Percentiles rank a stretch among this genome's conserved stretches.
Evolutionary conservation across 139 green algal genomes (phyloP).

Genomic region (Asterochloris sp.): DNA sequence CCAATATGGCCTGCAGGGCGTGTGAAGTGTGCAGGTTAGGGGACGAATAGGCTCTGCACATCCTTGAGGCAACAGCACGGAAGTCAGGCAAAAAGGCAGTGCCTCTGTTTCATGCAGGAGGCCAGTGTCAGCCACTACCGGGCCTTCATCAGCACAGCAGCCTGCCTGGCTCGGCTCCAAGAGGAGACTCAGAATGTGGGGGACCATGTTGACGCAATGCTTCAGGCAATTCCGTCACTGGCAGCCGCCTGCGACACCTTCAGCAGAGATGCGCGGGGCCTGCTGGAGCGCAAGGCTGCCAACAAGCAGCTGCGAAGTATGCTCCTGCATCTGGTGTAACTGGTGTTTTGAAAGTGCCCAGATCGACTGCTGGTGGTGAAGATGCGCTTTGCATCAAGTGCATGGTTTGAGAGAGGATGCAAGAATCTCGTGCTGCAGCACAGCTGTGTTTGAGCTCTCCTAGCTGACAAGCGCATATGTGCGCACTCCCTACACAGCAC

Average conservation of each 20-base stretch:
- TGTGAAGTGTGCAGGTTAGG: too few species aligned
- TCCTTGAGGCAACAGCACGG: too few species aligned
- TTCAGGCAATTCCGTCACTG: slow-evolving; percentile 56
- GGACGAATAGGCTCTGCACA: too few species aligned
- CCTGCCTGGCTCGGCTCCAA: slow-evolving; percentile 46
- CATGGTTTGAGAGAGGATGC: too few species aligned
- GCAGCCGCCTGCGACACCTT: slow-evolving; percentile 59
- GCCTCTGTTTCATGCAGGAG: slow-evolving; percentile 42
- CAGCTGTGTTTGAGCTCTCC: too few species aligned
- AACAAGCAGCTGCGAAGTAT: slow-evolving; percentile 73
- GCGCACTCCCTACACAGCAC: too few species aligned
- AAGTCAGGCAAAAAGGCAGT: background rate
- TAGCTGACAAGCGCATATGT: too few species aligned
- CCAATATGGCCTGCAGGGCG: too few species aligned
- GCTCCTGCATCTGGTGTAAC: background rate
- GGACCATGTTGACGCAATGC: slow-evolving; percentile 32
- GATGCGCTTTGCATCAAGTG: too few species aligned
- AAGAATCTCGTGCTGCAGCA: too few species aligned
- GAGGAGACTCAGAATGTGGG: slow-evolving; percentile 18
- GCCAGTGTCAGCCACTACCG: slow-evolving; percentile 59
- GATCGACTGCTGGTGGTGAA: too few species aligned
- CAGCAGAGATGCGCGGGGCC: slow-evolving; percentile 29
- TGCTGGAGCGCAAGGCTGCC: slow-evolving; percentile 43
- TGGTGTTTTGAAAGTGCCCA: background rate
- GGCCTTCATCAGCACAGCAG: slow-evolving; percentile 60